Evolutionary conservation across 371 early-diverging fungal species (phyloP).

Genomic region (Syncephalastrum contaminatum): DNA sequence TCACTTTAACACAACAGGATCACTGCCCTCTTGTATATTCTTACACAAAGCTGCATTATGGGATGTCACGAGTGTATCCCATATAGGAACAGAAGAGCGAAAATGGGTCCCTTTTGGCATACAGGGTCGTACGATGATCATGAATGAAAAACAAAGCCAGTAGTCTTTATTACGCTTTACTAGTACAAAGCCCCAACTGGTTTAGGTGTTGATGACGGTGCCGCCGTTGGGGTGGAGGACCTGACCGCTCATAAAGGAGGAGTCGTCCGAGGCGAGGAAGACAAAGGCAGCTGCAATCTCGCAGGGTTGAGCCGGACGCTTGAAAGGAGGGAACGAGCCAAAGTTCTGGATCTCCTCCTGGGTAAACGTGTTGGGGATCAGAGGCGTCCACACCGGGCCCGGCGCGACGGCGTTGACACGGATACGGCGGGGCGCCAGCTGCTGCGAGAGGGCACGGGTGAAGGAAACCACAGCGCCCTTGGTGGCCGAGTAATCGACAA

Average conservation of each 20-base stretch:
- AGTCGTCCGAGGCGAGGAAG: constrained; percentile 60
- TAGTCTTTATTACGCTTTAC: no score
- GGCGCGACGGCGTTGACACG: constrained; percentile 69
- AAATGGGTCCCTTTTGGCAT: no score
- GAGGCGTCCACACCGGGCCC: constrained; percentile 68
- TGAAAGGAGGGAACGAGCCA: constrained; percentile 68
- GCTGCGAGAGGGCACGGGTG: constrained; percentile 61
- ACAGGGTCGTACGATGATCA: no score
- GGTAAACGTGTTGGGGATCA: constrained; percentile 66
- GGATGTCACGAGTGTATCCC: neutral
- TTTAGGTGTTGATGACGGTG: constrained; percentile 42
- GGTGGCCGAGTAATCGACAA: constrained; percentile 60
- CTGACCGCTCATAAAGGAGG: constrained; percentile 67
- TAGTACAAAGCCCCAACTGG: neutral
- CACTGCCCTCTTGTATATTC: neutral
- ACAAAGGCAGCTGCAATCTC: constrained; percentile 66
- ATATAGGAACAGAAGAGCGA: constrained; percentile 1
- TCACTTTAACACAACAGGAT: no score
- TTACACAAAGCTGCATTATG: constrained; percentile 1
- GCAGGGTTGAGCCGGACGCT: constrained; percentile 65
- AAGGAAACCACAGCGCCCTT: constrained; percentile 60
- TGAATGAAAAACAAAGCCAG: no score
- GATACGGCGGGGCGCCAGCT: constrained; percentile 58
- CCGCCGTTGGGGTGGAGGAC: constrained; percentile 54
- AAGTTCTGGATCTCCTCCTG: constrained; percentile 62